phyloP scores from a whole-genome alignment of 2,329 filamentous ascomycete genomes.

The Pyrenophora tritici-repentis region DNA sequence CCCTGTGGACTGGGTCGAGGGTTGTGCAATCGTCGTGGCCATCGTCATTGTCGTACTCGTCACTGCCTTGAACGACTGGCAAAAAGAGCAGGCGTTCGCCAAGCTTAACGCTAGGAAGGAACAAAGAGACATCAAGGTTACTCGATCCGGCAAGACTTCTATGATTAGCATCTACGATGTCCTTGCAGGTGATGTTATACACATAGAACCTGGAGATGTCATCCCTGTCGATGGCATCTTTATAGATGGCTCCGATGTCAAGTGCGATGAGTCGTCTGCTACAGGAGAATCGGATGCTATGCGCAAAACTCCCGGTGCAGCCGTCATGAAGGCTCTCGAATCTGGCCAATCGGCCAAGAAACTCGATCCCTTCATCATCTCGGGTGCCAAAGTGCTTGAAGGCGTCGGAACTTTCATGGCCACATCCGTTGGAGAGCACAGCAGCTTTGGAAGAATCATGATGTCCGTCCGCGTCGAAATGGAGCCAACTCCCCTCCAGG shows the following conservation, averaged over 20 bases:
- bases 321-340: conserved; percentile 62
- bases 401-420: conserved; percentile 58
- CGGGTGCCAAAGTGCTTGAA: conserved; percentile 61
- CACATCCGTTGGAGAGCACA: conserved; percentile 61
- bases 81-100: conserved; percentile 45
- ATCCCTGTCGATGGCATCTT: conserved; percentile 73
- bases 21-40: conserved; percentile 45
- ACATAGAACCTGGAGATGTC: conserved; percentile 70
- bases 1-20: conserved; percentile 49
- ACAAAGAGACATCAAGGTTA: conserved; percentile 45
- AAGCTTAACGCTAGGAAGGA: conserved; percentile 45
- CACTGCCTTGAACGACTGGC: conserved; percentile 45
- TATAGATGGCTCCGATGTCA: conserved; percentile 66
- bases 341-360: conserved; percentile 55
- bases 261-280: conserved; percentile 74
- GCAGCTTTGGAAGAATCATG: conserved; percentile 61
- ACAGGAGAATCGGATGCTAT: conserved; percentile 75
- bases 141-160: conserved; percentile 68
- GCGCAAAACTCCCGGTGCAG: conserved; percentile 66
- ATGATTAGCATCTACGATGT: conserved; percentile 64
- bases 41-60: conserved; percentile 47
- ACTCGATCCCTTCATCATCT: conserved; percentile 68
- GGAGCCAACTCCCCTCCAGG: conserved; percentile 60
- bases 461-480: conserved; percentile 60
- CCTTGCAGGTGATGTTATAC: conserved; percentile 71